Evolutionary conservation across 176 grass and related monocot genomes (phyloP), one percentile per base, ranked within the genome.

Genomic region (Juncus effusus): DNA sequence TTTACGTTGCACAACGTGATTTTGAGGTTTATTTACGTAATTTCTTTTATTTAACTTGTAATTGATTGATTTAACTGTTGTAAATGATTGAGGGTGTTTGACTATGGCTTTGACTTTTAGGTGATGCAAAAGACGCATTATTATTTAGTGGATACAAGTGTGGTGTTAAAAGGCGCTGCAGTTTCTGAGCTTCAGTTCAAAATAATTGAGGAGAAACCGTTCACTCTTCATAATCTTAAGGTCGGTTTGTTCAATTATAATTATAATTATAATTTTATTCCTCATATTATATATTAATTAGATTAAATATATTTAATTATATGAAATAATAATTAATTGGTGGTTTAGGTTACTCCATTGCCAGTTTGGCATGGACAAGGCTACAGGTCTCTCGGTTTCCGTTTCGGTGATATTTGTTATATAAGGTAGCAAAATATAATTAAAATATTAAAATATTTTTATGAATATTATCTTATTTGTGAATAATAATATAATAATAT

Each of bases 41-140:
- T 47, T 9, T 47, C 44, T 8, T 7, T 9, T 69, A 13, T 5
- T 69, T 63, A 51, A 67, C 11, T 13, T 54, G 39, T 45, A 16
- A 82, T 39, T 74, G 7, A 59, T 38, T 75, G n/a, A 59, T 7
- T 28, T 1, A 28, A 28, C 5, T 60, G 64, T 56, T 76, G 36
- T 74, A 41, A 62, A 56, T 67, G 41, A 69, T 11, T 56, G 49
- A 8, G 10, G 8, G 11, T 64, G n/a, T 4, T 53, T 38, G 13
- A 10, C 3, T 70, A 2, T 75, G 70, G 45, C 28, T 7, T 52
- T 69, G 5, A 4, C 14, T 45, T 12, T 76, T 83, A 93, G 94
- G 94, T 99, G 80, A 99, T 99, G 83, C 85, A 90, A 78, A 87
- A 93, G 89, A 93, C 88, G 2, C 94, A 99, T 80, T 89, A 93